Evolutionary conservation across 2,329 filamentous ascomycete species (phyloP), one percentile per base, ranked within the genome.

Genomic region (Westerdykella aurantiaca): DNA sequence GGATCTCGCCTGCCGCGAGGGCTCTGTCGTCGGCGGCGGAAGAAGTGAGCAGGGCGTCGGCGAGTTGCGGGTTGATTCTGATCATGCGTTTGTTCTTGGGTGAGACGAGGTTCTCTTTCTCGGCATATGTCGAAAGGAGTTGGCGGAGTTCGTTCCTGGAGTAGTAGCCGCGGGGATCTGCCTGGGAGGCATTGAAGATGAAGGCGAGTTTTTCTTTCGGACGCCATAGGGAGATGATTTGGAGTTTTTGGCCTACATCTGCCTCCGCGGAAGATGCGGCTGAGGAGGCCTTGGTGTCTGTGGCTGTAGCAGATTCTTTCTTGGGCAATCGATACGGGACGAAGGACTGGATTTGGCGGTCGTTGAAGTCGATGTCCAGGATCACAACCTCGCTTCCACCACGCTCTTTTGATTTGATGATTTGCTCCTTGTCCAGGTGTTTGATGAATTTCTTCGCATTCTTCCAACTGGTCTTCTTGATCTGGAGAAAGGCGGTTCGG

Each of bases 401-500:
- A 31, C 79, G 74, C 39, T 85, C 82, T 58, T 85, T 85, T 37
- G 74, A 75, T 55, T 81, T 83, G 52, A 83, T 63, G n/a, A 85
- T 68, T 14, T 72, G 61, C 38, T 78, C 69, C 61, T 85, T 85
- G 61, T 85, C 81, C 9, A 86, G 69, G 42, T 77, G 71, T 54
- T 85, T 85, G 64, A 85, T 77, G 60, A 85, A 85, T 52, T 83
- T 85, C 57, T 80, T 82, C 47, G 82, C 75, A 48, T 79, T 85
- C 66, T 85, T 85, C 79, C 79, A 85, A 48, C 77, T 81, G 3
- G 81, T 82, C 66, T 85, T 85, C 58, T 85, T 85, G 63, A 85
- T 82, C 51, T 82, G 79, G 41, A 82, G 75, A 47, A 72, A 79
- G 44, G 75, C 75, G 2, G 72, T 71, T 55, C 80, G 73, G 16